These are phyloP conservation scores for Zygnema cylindricum DNA, from an alignment of 139 green algal species.

Conservation along the genomic window DNA sequence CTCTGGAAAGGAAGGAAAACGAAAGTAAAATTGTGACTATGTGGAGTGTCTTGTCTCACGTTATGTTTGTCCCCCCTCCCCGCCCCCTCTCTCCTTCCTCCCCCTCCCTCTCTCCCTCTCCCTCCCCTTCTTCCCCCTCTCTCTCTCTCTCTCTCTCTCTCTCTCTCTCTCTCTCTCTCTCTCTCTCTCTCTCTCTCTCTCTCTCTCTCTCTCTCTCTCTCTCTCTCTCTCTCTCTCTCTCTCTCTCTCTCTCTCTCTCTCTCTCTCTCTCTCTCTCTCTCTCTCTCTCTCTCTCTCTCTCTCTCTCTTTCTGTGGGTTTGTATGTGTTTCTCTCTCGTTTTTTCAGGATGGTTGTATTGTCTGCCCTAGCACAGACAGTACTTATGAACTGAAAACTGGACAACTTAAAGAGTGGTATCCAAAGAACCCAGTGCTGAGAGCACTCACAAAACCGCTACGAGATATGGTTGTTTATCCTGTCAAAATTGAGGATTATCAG, in stretches of 20 bases:
- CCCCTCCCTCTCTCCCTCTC: neutral
- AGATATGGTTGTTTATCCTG: conserved; percentile 19
- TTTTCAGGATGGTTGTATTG: conserved; percentile 78
- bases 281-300: neutral
- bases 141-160: neutral
- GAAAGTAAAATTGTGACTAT: neutral
- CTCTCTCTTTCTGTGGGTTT: neutral
- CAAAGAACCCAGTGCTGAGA: conserved; percentile 47
- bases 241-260: neutral
- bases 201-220: neutral
- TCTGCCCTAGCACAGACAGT: conserved; percentile 87
- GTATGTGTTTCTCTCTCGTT: no score
- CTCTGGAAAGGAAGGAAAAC: no score
- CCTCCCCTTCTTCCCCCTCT: neutral
- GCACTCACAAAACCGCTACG: conserved; percentile 9
- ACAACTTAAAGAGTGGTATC: conserved; percentile 81
- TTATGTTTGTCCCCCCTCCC: neutral
- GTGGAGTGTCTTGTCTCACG: neutral
- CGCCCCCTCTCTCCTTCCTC: neutral
- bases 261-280: neutral
- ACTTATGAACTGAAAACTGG: conserved; percentile 92
- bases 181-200: neutral
- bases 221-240: neutral
- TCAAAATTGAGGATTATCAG: conserved; percentile 43
- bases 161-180: neutral